phyloP scores from a whole-genome alignment of 2,329 filamentous ascomycete genomes.

The Colletotrichum liaoningense region DNA sequence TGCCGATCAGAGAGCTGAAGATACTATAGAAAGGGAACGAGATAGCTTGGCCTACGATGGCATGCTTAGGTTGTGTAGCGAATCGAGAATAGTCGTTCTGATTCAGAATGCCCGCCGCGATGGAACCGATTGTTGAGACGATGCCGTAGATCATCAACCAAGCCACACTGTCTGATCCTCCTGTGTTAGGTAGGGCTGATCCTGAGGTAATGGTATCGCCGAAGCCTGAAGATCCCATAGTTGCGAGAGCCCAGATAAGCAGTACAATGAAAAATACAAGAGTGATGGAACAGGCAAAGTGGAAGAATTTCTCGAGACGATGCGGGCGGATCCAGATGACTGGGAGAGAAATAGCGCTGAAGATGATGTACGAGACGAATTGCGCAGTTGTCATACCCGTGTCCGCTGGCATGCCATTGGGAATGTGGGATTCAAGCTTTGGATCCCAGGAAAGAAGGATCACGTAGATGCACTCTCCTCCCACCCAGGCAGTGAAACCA shows the following conservation, averaged over 20 bases:
- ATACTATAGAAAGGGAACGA: slow-evolving; percentile 51
- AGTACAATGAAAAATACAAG: slow-evolving; percentile 54
- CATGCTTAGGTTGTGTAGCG: slow-evolving; percentile 44
- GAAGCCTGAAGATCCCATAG: slow-evolving; percentile 54
- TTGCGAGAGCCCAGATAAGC: slow-evolving; percentile 56
- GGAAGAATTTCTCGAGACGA: slow-evolving; percentile 54
- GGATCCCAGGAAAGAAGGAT: slow-evolving; percentile 59
- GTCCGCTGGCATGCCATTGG: slow-evolving; percentile 51
- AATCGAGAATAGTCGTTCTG: slow-evolving; percentile 53
- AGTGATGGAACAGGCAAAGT: slow-evolving; percentile 51
- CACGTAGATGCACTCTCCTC: slow-evolving; percentile 58
- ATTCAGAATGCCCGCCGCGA: slow-evolving; percentile 52
- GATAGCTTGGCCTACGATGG: slow-evolving; percentile 49
- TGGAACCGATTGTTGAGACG: slow-evolving; percentile 50
- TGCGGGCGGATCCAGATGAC: slow-evolving; percentile 58
- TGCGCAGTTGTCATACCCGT: slow-evolving; percentile 57
- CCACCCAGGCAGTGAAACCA: slow-evolving; percentile 59
- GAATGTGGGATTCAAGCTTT: slow-evolving; percentile 53
- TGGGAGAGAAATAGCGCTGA: slow-evolving; percentile 55
- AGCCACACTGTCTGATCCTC: slow-evolving; percentile 44
- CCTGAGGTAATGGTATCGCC: slow-evolving; percentile 44
- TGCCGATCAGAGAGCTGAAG: slow-evolving; percentile 50
- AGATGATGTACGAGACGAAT: slow-evolving; percentile 57
- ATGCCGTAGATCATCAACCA: slow-evolving; percentile 52
- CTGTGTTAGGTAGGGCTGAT: slow-evolving; percentile 39